phyloP scores from a whole-genome alignment of 2,329 filamentous ascomycete species.

The Colletotrichum limetticola region DNA sequence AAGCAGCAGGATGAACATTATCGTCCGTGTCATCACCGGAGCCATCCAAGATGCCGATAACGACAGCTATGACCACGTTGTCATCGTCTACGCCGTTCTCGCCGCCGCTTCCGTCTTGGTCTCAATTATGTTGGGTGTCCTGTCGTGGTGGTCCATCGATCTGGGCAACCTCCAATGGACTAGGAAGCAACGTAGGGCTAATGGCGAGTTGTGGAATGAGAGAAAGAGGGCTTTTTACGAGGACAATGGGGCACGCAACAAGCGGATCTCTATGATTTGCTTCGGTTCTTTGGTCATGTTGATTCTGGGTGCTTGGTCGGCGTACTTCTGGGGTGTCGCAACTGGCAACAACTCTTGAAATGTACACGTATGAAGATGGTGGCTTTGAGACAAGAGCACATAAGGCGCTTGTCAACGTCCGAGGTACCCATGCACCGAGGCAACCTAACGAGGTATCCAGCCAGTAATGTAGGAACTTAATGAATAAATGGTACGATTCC shows the following conservation, averaged over 20 bases:
- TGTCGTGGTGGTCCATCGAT: constrained; percentile 47
- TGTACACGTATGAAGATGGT: background rate
- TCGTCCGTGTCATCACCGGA: constrained; percentile 66
- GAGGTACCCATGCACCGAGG: background rate
- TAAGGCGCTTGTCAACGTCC: background rate
- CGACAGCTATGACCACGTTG: constrained; percentile 65
- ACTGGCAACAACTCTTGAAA: constrained; percentile 56
- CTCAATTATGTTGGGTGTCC: constrained; percentile 50
- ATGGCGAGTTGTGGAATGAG: constrained; percentile 53
- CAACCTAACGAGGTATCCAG: background rate
- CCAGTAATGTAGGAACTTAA: background rate
- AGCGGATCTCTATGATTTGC: constrained; percentile 52
- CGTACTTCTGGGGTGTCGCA: constrained; percentile 70
- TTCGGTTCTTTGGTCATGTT: constrained; percentile 57
- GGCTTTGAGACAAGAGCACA: no score
- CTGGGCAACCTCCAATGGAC: constrained; percentile 67
- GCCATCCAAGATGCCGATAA: constrained; percentile 68
- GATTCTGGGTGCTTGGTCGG: constrained; percentile 62
- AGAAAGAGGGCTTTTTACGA: constrained; percentile 47
- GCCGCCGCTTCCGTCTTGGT: constrained; percentile 61
- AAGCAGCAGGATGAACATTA: constrained; percentile 64
- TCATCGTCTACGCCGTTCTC: constrained; percentile 66
- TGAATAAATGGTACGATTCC: background rate
- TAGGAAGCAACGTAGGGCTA: constrained; percentile 59
- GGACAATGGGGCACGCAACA: constrained; percentile 49